phyloP scores from a whole-genome alignment of 1,139 yeast genomes.

The Yamadazyma dendronema region DNA sequence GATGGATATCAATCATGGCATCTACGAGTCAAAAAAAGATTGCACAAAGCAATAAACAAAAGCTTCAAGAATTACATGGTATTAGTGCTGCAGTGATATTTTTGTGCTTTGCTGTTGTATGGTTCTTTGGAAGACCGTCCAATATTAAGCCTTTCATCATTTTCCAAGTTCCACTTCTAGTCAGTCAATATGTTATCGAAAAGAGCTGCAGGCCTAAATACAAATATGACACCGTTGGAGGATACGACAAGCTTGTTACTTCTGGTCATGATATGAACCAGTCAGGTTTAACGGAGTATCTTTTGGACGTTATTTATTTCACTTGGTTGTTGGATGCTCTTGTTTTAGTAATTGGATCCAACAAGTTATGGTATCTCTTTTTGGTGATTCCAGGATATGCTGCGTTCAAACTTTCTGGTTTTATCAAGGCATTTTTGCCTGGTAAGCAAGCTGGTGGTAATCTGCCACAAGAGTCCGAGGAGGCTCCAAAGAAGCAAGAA shows the following conservation, averaged over 20 bases:
- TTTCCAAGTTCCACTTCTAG: slow-evolving; percentile 56
- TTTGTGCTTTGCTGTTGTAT: slow-evolving; percentile 29
- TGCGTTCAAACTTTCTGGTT: slow-evolving; percentile 44
- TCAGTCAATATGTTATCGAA: slow-evolving; percentile 58
- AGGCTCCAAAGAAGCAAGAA: slow-evolving; percentile 6
- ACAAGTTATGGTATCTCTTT: slow-evolving; percentile 62
- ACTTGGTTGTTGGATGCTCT: slow-evolving; percentile 63
- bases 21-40: slow-evolving; percentile 61
- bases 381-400: slow-evolving; percentile 51
- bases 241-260: slow-evolving; percentile 35
- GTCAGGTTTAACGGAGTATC: slow-evolving; percentile 70
- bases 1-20: slow-evolving; percentile 36
- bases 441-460: slow-evolving; percentile 1
- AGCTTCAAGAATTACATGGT: slow-evolving; percentile 55
- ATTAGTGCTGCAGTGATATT: slow-evolving; percentile 44
- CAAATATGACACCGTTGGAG: slow-evolving; percentile 35
- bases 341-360: slow-evolving; percentile 54
- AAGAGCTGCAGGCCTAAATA: slow-evolving; percentile 64
- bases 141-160: slow-evolving; percentile 51
- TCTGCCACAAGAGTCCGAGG: slow-evolving; percentile 3
- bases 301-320: slow-evolving; percentile 71
- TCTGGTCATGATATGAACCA: slow-evolving; percentile 69
- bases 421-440: slow-evolving; percentile 13
- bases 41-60: slow-evolving; percentile 55
- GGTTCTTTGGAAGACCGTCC: slow-evolving; percentile 52